Conservation (phyloP, 179 eudicot genomes). For the Gypsophila paniculata region DNA sequence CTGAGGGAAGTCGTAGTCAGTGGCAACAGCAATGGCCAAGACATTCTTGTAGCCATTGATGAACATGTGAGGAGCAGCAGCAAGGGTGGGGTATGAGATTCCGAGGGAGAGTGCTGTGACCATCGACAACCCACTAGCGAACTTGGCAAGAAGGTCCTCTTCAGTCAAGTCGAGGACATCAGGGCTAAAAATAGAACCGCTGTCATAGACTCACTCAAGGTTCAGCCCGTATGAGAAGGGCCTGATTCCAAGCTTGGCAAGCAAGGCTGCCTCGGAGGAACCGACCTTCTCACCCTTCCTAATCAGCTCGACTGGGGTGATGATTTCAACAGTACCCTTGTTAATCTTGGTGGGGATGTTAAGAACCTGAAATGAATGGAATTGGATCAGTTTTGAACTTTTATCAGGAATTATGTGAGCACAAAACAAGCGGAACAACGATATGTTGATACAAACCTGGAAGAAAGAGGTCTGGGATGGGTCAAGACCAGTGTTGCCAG, state of each 20-base stretch:
- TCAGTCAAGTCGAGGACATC: slow-evolving; percentile 74
- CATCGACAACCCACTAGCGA: slow-evolving; percentile 61
- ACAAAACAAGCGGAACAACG: too few species aligned
- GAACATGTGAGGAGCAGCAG: slow-evolving; percentile 87
- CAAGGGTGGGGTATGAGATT: slow-evolving; percentile 66
- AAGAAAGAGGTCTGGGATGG: slow-evolving; percentile 96
- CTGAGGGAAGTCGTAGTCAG: slow-evolving; percentile 71
- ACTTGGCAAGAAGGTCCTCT: slow-evolving; percentile 60
- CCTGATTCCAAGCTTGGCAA: slow-evolving; percentile 79
- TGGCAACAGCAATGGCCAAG: slow-evolving; percentile 60
- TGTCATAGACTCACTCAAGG: slow-evolving; percentile 55
- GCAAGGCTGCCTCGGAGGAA: slow-evolving; percentile 82
- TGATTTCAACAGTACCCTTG: slow-evolving; percentile 90
- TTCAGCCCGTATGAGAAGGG: slow-evolving; percentile 83
- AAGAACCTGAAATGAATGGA: slow-evolving; percentile 44
- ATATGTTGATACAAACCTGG: slow-evolving; percentile 41
- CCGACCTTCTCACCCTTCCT: slow-evolving; percentile 88
- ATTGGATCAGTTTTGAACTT: too few species aligned
- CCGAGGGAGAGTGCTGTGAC: slow-evolving; percentile 58
- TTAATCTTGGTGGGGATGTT: slow-evolving; percentile 93
- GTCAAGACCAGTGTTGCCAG: slow-evolving; percentile 93
- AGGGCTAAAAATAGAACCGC: slow-evolving; percentile 73
- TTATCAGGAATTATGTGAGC: too few species aligned
- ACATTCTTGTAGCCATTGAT: slow-evolving; percentile 76
- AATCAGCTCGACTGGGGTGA: slow-evolving; percentile 83